phyloP scores from a whole-genome alignment of 1,139 yeast genomes.

The Geotrichum restrictum region DNA sequence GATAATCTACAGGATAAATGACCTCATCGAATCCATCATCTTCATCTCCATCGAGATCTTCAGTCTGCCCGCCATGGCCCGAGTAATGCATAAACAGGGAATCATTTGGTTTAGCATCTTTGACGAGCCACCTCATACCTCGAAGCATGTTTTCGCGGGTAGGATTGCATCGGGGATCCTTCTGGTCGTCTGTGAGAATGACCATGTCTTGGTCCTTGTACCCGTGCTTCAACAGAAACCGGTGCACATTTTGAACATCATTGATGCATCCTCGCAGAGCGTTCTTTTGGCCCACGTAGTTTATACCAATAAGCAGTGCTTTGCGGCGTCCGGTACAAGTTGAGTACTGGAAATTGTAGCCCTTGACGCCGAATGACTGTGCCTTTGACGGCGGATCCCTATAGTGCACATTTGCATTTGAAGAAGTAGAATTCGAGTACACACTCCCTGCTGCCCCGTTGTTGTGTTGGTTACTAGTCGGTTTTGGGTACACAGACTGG shows the following conservation, averaged over 20 bases:
- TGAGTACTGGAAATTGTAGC: slow-evolving; percentile 58
- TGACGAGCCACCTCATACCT: slow-evolving; percentile 90
- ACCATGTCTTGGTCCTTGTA: slow-evolving; percentile 78
- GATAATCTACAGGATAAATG: slow-evolving; percentile 85
- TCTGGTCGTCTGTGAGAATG: slow-evolving; percentile 71
- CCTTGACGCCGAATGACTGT: slow-evolving; percentile 39
- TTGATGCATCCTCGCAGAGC: slow-evolving; percentile 83
- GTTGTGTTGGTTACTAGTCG: neutral
- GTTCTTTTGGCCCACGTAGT: slow-evolving; percentile 71
- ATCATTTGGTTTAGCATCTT: slow-evolving; percentile 73
- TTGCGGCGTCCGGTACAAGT: slow-evolving; percentile 72
- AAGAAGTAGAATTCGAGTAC: slow-evolving; percentile 21
- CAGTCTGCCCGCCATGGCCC: slow-evolving; percentile 88
- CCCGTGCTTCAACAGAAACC: slow-evolving; percentile 51
- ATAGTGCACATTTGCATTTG: slow-evolving; percentile 30
- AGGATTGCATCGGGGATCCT: slow-evolving; percentile 63
- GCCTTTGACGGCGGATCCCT: slow-evolving; percentile 38
- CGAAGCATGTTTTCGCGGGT: slow-evolving; percentile 71
- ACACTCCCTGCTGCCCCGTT: slow-evolving; percentile 11
- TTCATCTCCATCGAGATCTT: slow-evolving; percentile 84
- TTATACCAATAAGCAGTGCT: slow-evolving; percentile 82
- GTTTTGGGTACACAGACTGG: no score
- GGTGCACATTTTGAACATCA: slow-evolving; percentile 41
- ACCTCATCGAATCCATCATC: slow-evolving; percentile 87
- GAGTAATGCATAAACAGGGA: slow-evolving; percentile 71